Base-by-base conservation (phyloP, 805 yeast species). In the Candida hispaniensis region DNA sequence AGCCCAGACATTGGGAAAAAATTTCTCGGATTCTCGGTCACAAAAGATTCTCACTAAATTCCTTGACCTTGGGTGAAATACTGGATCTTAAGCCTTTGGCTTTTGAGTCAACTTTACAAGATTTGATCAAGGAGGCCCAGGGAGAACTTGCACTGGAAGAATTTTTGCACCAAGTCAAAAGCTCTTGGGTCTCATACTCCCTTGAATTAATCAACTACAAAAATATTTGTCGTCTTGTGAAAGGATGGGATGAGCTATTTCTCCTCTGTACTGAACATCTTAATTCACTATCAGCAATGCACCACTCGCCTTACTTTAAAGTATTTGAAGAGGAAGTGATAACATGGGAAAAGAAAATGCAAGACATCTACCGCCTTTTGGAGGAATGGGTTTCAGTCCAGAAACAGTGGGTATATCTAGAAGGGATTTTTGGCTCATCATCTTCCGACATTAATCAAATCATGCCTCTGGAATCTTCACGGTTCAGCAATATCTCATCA, bases 381-480 rank as follows among this genome's bases (percentile, higher is more conserved):
- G 81, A 75, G 42, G 48, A 55, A 0, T 85, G 94, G 93, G 66
- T 79, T 16, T 94, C 82, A 19, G 79, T 75, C 2, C 97, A 88
- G 53, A 61, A 77, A n/a, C 81, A 77, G 47, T 86, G 94, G 93
- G 70, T 81, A 1, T 83, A 88, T 50, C 60, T 86, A 14, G 76
- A 73, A 43, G 94, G 94, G 2, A 72, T 83, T 0, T 78, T 88
- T 48, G 44, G 38, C 12, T 26, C 36, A 7, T 75, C 71, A 4
- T 69, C 67, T 26, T 61, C 62, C 2, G 83, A 77, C 22, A 67
- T 85, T 12, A 61, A 64, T 39, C 61, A 57, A n/a, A 53, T 81
- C 2, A 58, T 86, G 7, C 91, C 93, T 0, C 48, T 69, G 3
- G 95, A 85, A 46, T 61, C 77, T 0, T 50, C 76, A 0, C 59